Percentiles rank a stretch among this genome's conserved stretches.
These are phyloP conservation scores for sweet orange (Citrus sinensis) DNA, from an alignment of 345 rosid species.

Conservation along the genomic window DVS_A1.0 CM039161.1:19846001-19846500, in stretches of 20 bases:
- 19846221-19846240: conserved; percentile 31
- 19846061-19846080: conserved; percentile 30
- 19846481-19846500: background rate
- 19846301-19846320: conserved; percentile 16
- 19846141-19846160: conserved; percentile 45
- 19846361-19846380: conserved; percentile 26
- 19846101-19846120: conserved; percentile 37
- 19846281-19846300: conserved; percentile 28
- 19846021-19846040: background rate
- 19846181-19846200: conserved; percentile 52
- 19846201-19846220: conserved; percentile 57
- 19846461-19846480: conserved; percentile 12
- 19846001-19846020: background rate
- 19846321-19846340: conserved; percentile 16
- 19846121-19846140: conserved; percentile 24
- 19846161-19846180: conserved; percentile 38
- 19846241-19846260: conserved; percentile 16
- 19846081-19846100: conserved; percentile 24
- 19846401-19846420: conserved; percentile 24
- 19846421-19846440: conserved; percentile 14
- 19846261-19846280: conserved; percentile 17
- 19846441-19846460: background rate
- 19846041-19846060: conserved; percentile 32
- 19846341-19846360: conserved; percentile 29
- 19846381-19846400: conserved; percentile 16